Percentiles rank a stretch among this genome's conserved stretches.
phyloP scores from a whole-genome alignment of 2,329 filamentous ascomycete genomes.

The Ceratocystis destructans region DNA sequence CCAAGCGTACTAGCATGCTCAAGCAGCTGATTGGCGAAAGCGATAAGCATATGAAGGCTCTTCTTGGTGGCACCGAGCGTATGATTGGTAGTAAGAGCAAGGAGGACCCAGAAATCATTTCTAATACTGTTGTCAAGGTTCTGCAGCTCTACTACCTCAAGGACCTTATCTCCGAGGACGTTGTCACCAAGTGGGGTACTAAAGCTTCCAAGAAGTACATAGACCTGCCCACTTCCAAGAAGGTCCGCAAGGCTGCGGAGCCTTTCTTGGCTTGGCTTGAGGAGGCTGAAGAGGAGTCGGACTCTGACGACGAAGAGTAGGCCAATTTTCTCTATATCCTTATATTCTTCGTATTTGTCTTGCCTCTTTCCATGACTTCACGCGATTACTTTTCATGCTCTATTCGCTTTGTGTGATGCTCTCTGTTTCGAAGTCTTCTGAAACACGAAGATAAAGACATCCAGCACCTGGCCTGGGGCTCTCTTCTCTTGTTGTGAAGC shows the following conservation, averaged over 20 bases:
- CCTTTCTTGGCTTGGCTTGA: slow-evolving; percentile 90
- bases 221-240: slow-evolving; percentile 76
- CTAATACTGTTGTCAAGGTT: slow-evolving; percentile 71
- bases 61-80: slow-evolving; percentile 88
- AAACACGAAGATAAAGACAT: neutral
- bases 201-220: slow-evolving; percentile 99
- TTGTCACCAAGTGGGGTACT: slow-evolving; percentile 77
- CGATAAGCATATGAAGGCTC: slow-evolving; percentile 87
- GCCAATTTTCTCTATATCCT: neutral
- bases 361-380: neutral
- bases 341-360: neutral
- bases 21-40: slow-evolving; percentile 74
- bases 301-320: slow-evolving; percentile 42
- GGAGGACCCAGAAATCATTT: slow-evolving; percentile 63
- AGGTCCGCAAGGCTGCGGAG: slow-evolving; percentile 88
- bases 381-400: neutral
- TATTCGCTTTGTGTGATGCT: neutral
- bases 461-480: neutral
- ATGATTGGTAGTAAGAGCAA: slow-evolving; percentile 60
- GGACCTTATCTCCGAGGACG: slow-evolving; percentile 77
- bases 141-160: slow-evolving; percentile 82
- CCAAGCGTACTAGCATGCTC: slow-evolving; percentile 68
- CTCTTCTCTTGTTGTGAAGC: neutral
- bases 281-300: slow-evolving; percentile 49
- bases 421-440: neutral